Percentiles rank a stretch among this genome's conserved stretches.
These are phyloP conservation scores for Aspergillus glaucus DNA, from an alignment of 2,329 filamentous ascomycete species.

Conservation along the genomic window DNA sequence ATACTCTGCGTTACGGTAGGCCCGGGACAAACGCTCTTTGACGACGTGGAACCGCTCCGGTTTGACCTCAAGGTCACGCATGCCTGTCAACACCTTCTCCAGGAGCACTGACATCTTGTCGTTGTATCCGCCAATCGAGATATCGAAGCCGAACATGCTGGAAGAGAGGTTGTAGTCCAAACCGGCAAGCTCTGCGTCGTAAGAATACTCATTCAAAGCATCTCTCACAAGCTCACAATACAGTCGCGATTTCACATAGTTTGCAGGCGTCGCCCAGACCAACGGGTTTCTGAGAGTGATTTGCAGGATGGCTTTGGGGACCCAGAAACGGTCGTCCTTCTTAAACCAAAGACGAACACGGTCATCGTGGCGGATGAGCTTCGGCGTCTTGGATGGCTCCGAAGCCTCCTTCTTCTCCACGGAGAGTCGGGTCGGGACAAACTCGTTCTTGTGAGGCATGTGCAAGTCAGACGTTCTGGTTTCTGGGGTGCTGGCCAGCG, in stretches of 20 bases:
- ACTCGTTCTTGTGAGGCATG: slow-evolving; percentile 88
- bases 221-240: slow-evolving; percentile 84
- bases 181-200: slow-evolving; percentile 90
- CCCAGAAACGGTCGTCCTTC: slow-evolving; percentile 98
- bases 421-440: slow-evolving; percentile 86
- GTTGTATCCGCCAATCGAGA: slow-evolving; percentile 85
- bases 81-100: slow-evolving; percentile 77
- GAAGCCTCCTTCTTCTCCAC: slow-evolving; percentile 91
- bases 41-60: slow-evolving; percentile 87
- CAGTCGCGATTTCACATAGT: slow-evolving; percentile 68
- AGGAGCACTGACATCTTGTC: slow-evolving; percentile 89
- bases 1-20: slow-evolving; percentile 79
- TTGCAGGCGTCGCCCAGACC: slow-evolving; percentile 71
- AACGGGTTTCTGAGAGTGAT: slow-evolving; percentile 74
- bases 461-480: slow-evolving; percentile 66
- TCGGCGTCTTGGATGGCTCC: slow-evolving; percentile 66
- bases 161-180: slow-evolving; percentile 73
- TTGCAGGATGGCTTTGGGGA: slow-evolving; percentile 84
- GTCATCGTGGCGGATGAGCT: slow-evolving; percentile 77
- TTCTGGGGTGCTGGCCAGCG: slow-evolving; percentile 51
- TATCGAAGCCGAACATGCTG: slow-evolving; percentile 65
- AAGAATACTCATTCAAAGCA: slow-evolving; percentile 85
- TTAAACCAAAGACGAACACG: slow-evolving; percentile 87
- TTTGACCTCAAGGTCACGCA: slow-evolving; percentile 76
- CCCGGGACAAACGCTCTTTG: slow-evolving; percentile 73